Evolutionary conservation across 2,329 filamentous ascomycete species (phyloP).

Genomic region (Fusarium bactridioides): DNA sequence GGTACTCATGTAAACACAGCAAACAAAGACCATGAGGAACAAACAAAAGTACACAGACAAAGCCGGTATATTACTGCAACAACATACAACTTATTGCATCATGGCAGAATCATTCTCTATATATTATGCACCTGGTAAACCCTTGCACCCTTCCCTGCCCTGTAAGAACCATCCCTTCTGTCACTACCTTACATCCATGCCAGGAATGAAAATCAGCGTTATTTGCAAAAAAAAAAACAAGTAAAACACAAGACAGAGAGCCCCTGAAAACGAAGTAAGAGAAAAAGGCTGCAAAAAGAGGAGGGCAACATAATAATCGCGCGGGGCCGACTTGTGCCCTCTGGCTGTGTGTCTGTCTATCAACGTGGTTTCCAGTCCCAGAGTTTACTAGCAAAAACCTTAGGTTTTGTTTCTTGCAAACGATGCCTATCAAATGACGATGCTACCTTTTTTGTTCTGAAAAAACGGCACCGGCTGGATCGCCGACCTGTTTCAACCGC

Average conservation of each 20-base stretch:
- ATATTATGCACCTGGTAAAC: slow-evolving; percentile 42
- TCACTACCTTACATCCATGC: slow-evolving; percentile 41
- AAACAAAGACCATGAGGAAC: not conserved
- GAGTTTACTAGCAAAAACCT: slow-evolving; percentile 35
- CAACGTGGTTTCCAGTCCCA: slow-evolving; percentile 39
- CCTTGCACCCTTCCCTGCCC: slow-evolving; percentile 35
- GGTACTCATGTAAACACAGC: too few species aligned
- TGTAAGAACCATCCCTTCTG: slow-evolving; percentile 32
- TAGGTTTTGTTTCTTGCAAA: slow-evolving; percentile 34
- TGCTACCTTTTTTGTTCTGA: slow-evolving; percentile 36
- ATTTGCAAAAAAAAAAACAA: slow-evolving; percentile 21
- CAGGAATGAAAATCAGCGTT: slow-evolving; percentile 35
- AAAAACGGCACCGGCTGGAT: slow-evolving; percentile 41
- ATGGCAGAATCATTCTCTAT: slow-evolving; percentile 42
- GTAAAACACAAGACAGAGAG: slow-evolving; percentile 28
- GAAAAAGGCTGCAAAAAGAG: slow-evolving; percentile 36
- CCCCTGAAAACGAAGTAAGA: slow-evolving; percentile 34
- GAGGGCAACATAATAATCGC: slow-evolving; percentile 38
- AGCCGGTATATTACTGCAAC: not conserved
- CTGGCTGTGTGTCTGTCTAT: slow-evolving; percentile 45
- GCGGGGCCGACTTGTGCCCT: slow-evolving; percentile 37
- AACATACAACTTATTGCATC: slow-evolving; percentile 19
- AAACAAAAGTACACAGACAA: not conserved
- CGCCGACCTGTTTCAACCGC: slow-evolving; percentile 39
- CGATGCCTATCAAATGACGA: slow-evolving; percentile 42